Evolutionary conservation across 2,329 filamentous ascomycete genomes (phyloP).

Genomic region (Orbilia brochopaga): DNA sequence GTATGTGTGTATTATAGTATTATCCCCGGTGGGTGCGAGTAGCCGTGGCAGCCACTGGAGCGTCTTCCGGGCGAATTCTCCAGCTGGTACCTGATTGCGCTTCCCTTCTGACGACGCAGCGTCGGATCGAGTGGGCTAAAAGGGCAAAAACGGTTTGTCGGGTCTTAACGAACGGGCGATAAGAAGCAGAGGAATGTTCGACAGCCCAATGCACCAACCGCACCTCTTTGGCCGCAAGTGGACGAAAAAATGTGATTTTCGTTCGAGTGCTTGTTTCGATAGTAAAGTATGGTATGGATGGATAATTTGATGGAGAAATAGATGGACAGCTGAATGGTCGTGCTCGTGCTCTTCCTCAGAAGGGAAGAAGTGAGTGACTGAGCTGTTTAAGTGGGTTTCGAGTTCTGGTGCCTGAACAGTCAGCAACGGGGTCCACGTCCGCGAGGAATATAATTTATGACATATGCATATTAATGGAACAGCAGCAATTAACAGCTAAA

Average conservation of each 20-base stretch:
- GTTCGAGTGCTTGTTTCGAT: background rate
- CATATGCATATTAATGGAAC: slow-evolving; percentile 5
- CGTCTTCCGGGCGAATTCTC: background rate
- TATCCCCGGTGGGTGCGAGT: background rate
- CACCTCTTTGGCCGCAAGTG: slow-evolving; percentile 20
- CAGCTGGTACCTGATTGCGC: slow-evolving; percentile 14
- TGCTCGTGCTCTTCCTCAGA: background rate
- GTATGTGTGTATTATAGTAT: background rate
- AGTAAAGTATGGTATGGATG: no score
- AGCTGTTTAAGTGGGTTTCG: background rate
- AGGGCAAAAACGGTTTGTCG: slow-evolving; percentile 23
- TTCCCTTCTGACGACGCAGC: slow-evolving; percentile 22
- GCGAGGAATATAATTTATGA: slow-evolving; percentile 3
- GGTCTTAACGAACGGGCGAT: slow-evolving; percentile 12
- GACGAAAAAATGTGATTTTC: background rate
- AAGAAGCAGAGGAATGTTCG: slow-evolving; percentile 13
- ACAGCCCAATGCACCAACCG: slow-evolving; percentile 11
- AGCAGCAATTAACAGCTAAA: background rate
- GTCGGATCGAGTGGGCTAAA: slow-evolving; percentile 45
- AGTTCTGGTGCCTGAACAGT: slow-evolving; percentile 7
- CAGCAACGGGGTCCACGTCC: slow-evolving; percentile 17
- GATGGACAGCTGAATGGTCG: background rate
- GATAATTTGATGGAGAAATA: slow-evolving; percentile 18
- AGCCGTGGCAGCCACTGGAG: background rate
- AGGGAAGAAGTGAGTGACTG: background rate